Base-by-base conservation (phyloP, 371 early-diverging fungal genomes). In the Actinomortierella ambigua region DNA sequence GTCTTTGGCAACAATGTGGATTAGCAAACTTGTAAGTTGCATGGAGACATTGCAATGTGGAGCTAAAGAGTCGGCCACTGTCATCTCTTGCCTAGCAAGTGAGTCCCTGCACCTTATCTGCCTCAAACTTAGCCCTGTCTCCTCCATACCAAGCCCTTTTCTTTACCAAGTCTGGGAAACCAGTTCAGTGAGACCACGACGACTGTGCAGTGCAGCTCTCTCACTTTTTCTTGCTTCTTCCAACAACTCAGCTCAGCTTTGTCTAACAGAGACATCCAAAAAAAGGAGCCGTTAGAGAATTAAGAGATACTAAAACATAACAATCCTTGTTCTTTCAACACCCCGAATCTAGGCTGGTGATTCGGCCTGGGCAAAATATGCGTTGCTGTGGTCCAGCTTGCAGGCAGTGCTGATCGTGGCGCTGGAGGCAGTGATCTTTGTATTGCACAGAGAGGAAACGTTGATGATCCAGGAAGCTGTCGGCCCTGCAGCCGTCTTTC, bases 401-500 rank as follows among this genome's bases (percentile, higher is more conserved):
- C 78, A 77, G 60, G 68, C 73, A 0, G 51, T 75, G 43, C 41
- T 67, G 2, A 75, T 75, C 6, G 42, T 68, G 20, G 69, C 67
- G 4, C 61, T 77, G 23, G 78, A 77, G 59, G 51, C 69, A 0
- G 50, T 69, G 56, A 66, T 77, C n/a, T 64, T 75, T 42, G 40
- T 43, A 11, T 44, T 67, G 3, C 68, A 68, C 41, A n/a, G 40
- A 34, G 50, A 34, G 40, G 65, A 77, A 53, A 51, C 54, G 9
- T 1, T 26, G 9, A 62, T 62, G 18, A 77, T 68, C 47, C n/a
- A 55, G 47, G 9, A 0, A 1, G 67, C 56, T 15, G 54, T 76
- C 24, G 27, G 2, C 2, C 20, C 53, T 7, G 61, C 57, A n/a
- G 1, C n/a, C 1, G 14, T 24, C 23, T 17, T 23, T 11, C 57